Percentiles rank a stretch among this genome's conserved stretches.
Conservation (phyloP, 768 basidiomycete species). For the Boletus subparvulus region DNA sequence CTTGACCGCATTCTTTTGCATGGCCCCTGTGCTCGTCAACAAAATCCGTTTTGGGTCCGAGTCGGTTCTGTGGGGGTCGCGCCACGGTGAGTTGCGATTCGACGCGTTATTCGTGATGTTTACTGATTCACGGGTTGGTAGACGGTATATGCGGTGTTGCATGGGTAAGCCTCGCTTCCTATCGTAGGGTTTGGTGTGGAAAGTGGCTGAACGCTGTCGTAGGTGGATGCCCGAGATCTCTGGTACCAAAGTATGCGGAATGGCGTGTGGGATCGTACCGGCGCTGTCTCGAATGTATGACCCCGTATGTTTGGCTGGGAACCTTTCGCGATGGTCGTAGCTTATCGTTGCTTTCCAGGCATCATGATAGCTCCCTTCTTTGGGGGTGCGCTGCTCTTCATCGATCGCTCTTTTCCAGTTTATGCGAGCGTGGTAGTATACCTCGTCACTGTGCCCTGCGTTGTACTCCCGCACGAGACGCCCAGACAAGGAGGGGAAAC, state of each 20-base stretch:
- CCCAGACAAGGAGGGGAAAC: constrained; percentile 37
- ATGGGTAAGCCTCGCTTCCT: constrained; percentile 42
- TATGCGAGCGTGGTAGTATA: constrained; percentile 72
- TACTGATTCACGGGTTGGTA: constrained; percentile 23
- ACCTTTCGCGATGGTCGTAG: too few species aligned
- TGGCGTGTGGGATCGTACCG: constrained; percentile 64
- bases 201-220: background rate
- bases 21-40: too few species aligned
- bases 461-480: constrained; percentile 56
- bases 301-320: too few species aligned
- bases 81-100: constrained; percentile 45
- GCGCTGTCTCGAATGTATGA: constrained; percentile 80
- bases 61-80: constrained; percentile 63
- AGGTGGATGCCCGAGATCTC: constrained; percentile 88
- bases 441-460: constrained; percentile 57
- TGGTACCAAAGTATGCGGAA: constrained; percentile 80
- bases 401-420: constrained; percentile 57
- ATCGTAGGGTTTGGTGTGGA: background rate
- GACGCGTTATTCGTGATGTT: background rate
- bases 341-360: constrained; percentile 32
- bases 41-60: constrained; percentile 50
- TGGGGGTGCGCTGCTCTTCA: too few species aligned
- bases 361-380: constrained; percentile 68
- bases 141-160: constrained; percentile 87
- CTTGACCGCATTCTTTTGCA: too few species aligned